A percentile compares a stretch with the other conserved stretches of the same genome.
These are phyloP conservation scores for Chytriomyces confervae DNA, from an alignment of 192 early-diverging fungal species.

Conservation along the genomic window DNA sequence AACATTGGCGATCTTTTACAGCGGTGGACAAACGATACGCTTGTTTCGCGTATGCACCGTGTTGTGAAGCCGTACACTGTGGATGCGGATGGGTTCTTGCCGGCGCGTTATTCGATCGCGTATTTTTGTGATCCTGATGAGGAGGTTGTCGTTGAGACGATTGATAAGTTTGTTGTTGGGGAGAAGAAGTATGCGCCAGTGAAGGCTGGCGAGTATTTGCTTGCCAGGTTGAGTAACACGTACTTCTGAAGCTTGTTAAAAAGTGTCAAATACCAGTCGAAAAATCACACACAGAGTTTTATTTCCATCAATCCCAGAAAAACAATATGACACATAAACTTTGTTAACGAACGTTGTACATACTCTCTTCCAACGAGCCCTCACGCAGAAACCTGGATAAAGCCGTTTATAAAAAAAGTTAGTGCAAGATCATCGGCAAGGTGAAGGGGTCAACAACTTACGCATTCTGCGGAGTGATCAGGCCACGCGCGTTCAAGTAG, in stretches of 20 bases:
- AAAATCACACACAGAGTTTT: too few species aligned
- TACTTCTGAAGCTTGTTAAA: slow-evolving; percentile 21
- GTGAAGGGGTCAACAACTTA: neutral
- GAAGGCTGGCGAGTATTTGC: slow-evolving; percentile 25
- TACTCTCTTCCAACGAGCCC: neutral
- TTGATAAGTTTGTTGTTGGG: slow-evolving; percentile 18
- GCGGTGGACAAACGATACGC: slow-evolving; percentile 60
- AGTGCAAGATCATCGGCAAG: too few species aligned
- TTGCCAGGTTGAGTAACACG: slow-evolving; percentile 18
- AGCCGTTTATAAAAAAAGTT: too few species aligned
- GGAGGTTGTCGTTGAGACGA: slow-evolving; percentile 11
- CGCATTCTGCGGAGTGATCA: slow-evolving; percentile 42
- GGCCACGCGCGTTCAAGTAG: slow-evolving; percentile 53
- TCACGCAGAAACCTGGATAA: neutral
- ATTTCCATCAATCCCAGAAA: too few species aligned
- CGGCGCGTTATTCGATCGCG: slow-evolving; percentile 30
- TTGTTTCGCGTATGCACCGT: slow-evolving; percentile 56
- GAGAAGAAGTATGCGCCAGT: slow-evolving; percentile 27
- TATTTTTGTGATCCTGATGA: slow-evolving; percentile 37
- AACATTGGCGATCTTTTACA: slow-evolving; percentile 66
- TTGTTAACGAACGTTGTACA: slow-evolving; percentile 33
- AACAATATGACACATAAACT: too few species aligned
- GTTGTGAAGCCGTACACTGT: slow-evolving; percentile 48
- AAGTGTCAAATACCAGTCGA: neutral
- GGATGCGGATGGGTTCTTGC: slow-evolving; percentile 2